These are phyloP conservation scores for Arabidopsis hybrid DNA, from an alignment of 441 rosid species.

Conservation along the genomic window DNA sequence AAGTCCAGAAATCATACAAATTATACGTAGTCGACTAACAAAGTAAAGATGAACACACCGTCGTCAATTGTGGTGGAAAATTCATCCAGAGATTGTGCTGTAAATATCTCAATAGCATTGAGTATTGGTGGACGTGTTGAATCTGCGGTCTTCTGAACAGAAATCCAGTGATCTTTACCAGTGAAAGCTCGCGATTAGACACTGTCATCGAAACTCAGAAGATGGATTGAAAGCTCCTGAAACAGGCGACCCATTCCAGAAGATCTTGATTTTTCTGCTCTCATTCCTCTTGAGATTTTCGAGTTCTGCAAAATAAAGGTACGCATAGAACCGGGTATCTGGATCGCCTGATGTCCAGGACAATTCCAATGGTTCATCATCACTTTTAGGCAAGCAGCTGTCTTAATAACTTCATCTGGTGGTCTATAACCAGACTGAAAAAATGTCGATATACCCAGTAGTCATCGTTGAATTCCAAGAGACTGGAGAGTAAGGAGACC, in stretches of 20 bases:
- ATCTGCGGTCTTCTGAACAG: constrained; percentile 44
- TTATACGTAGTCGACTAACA: background rate
- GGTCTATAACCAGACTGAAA: constrained; percentile 40
- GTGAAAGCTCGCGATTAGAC: constrained; percentile 40
- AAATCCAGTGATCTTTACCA: constrained; percentile 45
- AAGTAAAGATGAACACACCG: constrained; percentile 37
- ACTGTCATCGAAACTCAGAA: constrained; percentile 37
- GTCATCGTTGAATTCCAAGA: constrained; percentile 40
- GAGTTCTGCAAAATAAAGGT: constrained; percentile 58
- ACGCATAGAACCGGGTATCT: constrained; percentile 43
- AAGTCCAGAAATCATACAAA: constrained; percentile 10
- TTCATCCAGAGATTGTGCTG: constrained; percentile 36
- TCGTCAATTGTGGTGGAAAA: constrained; percentile 40
- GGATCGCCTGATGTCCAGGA: constrained; percentile 45
- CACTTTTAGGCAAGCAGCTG: constrained; percentile 46
- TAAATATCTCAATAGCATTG: constrained; percentile 46
- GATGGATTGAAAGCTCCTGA: constrained; percentile 38
- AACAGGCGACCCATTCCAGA: constrained; percentile 46
- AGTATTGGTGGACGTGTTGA: constrained; percentile 55
- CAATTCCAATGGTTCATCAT: constrained; percentile 31
- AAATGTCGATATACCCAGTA: constrained; percentile 30
- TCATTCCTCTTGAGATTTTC: constrained; percentile 38
- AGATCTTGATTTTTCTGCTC: constrained; percentile 50
- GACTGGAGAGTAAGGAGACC: constrained; percentile 40
- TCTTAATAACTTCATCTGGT: constrained; percentile 54